These are phyloP conservation scores for Globisporangium cederbergense DNA, from an alignment of 352 stramenopile genomes.

Conservation along the genomic window DNA sequence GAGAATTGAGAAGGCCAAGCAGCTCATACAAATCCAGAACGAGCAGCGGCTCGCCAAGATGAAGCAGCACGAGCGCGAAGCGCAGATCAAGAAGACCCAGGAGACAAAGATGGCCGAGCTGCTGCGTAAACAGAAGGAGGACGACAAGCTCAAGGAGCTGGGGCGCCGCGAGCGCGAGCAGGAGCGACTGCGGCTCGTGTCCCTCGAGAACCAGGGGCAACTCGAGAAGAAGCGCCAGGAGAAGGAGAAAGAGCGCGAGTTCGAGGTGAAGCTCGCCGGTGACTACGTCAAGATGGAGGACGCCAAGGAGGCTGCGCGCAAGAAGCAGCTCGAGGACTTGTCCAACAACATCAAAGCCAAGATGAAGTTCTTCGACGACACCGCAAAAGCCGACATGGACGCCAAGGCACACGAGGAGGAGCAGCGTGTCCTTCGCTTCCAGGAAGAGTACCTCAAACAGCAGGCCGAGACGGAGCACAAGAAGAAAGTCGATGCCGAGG, in stretches of 20 bases:
- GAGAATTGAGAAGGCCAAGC: conserved; percentile 45
- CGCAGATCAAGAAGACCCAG: conserved; percentile 44
- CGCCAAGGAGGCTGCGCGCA: conserved; percentile 54
- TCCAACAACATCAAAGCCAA: conserved; percentile 70
- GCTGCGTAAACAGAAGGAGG: conserved; percentile 47
- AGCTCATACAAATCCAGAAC: conserved; percentile 67
- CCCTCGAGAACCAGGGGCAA: conserved; percentile 60
- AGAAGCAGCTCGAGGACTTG: conserved; percentile 68
- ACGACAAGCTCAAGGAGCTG: conserved; percentile 47
- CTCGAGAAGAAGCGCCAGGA: conserved; percentile 54
- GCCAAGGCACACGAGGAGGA: conserved; percentile 65
- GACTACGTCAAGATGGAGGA: conserved; percentile 78
- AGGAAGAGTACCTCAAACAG: conserved; percentile 60
- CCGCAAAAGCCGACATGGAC: conserved; percentile 62
- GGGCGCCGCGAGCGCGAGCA: conserved; percentile 58
- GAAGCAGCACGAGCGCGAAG: conserved; percentile 48
- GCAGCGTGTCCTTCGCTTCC: conserved; percentile 51
- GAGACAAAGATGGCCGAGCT: conserved; percentile 47
- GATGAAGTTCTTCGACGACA: conserved; percentile 86
- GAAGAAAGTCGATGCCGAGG: conserved; percentile 51
- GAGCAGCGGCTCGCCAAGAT: conserved; percentile 63
- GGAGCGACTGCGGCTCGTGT: conserved; percentile 49
- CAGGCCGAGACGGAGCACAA: conserved; percentile 51
- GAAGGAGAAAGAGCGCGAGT: conserved; percentile 46
- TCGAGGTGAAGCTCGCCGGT: conserved; percentile 62